phyloP scores from a whole-genome alignment of 345 rosid genomes.

The Sapria himalayana region DNA sequence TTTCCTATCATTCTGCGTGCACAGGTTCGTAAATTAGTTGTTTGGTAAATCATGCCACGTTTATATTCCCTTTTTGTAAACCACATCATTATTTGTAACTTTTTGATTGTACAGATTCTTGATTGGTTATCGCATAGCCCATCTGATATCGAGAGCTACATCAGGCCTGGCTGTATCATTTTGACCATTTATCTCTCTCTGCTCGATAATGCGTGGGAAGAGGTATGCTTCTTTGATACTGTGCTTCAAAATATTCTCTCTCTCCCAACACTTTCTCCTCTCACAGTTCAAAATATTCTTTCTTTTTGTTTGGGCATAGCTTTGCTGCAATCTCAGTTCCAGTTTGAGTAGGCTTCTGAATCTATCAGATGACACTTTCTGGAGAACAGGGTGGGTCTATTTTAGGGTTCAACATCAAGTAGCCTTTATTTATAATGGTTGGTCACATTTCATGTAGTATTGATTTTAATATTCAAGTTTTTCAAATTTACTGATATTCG shows the following conservation, averaged over 20 bases:
- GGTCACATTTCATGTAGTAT: no score
- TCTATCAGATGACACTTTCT: constrained; percentile 50
- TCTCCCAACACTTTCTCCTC: background rate
- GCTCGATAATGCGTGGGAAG: constrained; percentile 73
- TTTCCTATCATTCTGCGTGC: constrained; percentile 68
- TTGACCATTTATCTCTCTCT: constrained; percentile 77
- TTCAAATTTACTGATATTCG: background rate
- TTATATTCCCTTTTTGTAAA: no score
- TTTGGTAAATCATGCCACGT: no score
- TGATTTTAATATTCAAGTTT: constrained; percentile 6
- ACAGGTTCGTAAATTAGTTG: constrained; percentile 75
- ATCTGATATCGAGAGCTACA: constrained; percentile 96
- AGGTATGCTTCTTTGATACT: constrained; percentile 27
- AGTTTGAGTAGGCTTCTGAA: constrained; percentile 68
- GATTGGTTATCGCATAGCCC: constrained; percentile 94
- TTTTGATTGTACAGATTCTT: constrained; percentile 47
- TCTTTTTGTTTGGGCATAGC: constrained; percentile 31
- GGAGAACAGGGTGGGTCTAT: constrained; percentile 85
- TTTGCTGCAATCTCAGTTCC: constrained; percentile 46
- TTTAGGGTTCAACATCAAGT: constrained; percentile 56
- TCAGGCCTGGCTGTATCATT: constrained; percentile 87
- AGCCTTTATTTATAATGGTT: constrained; percentile 62
- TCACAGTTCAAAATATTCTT: constrained; percentile 10
- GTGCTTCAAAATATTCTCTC: background rate
- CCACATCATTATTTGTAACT: no score